phyloP scores from a whole-genome alignment of 2,329 filamentous ascomycete genomes.

The Penicillium sclerotiorum region DNA sequence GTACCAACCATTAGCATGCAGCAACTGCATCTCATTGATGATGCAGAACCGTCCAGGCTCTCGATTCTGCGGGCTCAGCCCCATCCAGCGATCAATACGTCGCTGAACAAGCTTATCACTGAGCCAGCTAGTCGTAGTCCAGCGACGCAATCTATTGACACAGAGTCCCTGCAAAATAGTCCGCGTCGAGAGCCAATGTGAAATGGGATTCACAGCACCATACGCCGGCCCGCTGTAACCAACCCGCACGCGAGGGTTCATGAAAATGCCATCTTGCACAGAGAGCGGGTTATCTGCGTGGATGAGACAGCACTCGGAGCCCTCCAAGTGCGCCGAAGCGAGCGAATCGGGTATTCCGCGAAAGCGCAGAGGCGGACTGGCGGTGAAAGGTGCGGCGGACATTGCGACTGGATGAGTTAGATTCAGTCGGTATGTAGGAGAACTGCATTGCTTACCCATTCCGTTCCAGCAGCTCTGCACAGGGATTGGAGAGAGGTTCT shows the following conservation, averaged over 20 bases:
- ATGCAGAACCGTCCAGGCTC: slow-evolving; percentile 22
- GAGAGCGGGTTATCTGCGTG: slow-evolving; percentile 43
- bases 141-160: slow-evolving; percentile 58
- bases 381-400: slow-evolving; percentile 24
- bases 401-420: slow-evolving; percentile 24
- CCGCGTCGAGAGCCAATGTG: slow-evolving; percentile 52
- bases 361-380: slow-evolving; percentile 56
- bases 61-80: slow-evolving; percentile 7
- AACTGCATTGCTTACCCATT: slow-evolving; percentile 50
- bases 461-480: slow-evolving; percentile 72
- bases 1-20: slow-evolving; percentile 22
- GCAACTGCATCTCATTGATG: slow-evolving; percentile 28
- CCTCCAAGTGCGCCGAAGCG: slow-evolving; percentile 60
- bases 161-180: slow-evolving; percentile 60
- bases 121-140: slow-evolving; percentile 40
- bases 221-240: slow-evolving; percentile 37
- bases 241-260: slow-evolving; percentile 46
- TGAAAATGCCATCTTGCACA: slow-evolving; percentile 34
- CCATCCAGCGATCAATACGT: slow-evolving; percentile 41
- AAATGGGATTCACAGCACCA: slow-evolving; percentile 22
- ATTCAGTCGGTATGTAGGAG: slow-evolving; percentile 10
- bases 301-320: slow-evolving; percentile 74
- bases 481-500: slow-evolving; percentile 56
- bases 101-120: slow-evolving; percentile 32
- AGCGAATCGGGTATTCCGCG: slow-evolving; percentile 66